Conservation (phyloP, 2,329 filamentous ascomycete species). For the Sclerotinia trifoliorum region DNA sequence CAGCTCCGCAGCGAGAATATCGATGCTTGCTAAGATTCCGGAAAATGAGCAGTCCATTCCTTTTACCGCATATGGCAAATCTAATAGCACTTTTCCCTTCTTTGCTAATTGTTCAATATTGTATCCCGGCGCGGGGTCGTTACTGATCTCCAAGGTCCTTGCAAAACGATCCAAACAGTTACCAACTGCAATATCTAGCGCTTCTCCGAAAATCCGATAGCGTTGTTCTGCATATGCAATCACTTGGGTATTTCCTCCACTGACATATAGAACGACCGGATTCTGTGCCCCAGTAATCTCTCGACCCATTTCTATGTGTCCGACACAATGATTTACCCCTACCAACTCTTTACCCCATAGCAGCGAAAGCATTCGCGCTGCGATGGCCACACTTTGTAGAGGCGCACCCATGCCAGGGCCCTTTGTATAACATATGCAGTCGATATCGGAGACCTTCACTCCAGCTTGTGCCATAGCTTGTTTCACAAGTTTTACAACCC, state of each 20-base stretch:
- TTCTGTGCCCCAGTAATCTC: constrained; percentile 87
- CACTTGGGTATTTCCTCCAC: constrained; percentile 94
- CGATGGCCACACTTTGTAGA: constrained; percentile 80
- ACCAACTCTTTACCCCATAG: constrained; percentile 89
- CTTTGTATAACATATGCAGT: constrained; percentile 93
- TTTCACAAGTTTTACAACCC: constrained; percentile 80
- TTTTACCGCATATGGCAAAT: constrained; percentile 94
- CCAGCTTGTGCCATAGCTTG: constrained; percentile 71
- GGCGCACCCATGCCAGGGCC: constrained; percentile 97
- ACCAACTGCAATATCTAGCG: constrained; percentile 93
- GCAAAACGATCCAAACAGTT: constrained; percentile 98
- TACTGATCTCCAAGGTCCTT: constrained; percentile 83
- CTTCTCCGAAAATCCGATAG: constrained; percentile 97
- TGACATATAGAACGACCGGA: constrained; percentile 94
- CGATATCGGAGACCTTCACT: constrained; percentile 63
- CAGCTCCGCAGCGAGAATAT: constrained; percentile 73
- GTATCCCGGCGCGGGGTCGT: constrained; percentile 94
- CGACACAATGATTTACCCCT: constrained; percentile 96
- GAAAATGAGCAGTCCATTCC: constrained; percentile 98
- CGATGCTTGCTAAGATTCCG: constrained; percentile 81
- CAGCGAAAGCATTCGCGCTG: constrained; percentile 74
- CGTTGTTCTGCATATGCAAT: constrained; percentile 93
- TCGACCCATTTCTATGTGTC: constrained; percentile 98
- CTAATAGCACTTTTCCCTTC: constrained; percentile 68
- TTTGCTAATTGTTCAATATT: constrained; percentile 96